Base-by-base conservation (phyloP, 768 basidiomycete genomes). In the Russula griseocarnosa region DNA sequence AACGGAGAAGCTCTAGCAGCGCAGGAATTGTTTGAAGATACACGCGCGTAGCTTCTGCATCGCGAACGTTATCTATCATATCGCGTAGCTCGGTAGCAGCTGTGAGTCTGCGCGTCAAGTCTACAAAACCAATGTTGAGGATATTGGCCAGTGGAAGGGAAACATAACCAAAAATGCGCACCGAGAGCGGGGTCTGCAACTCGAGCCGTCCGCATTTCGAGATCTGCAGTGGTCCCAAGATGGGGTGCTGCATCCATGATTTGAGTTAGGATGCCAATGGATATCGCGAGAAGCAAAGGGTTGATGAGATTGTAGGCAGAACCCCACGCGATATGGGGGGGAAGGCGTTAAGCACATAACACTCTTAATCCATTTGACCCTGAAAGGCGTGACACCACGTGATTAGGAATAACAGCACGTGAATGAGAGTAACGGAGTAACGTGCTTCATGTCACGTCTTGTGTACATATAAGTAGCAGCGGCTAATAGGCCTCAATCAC, bases 81-180 rank as follows among this genome's bases (percentile, higher is more conserved):
- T 93, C 90, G 61, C 90, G 82, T 63, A 94, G 84, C 72, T 93
- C 91, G 62, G 79, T 82, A 63, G 88, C 88, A n/a, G 85, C 82
- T 3, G 77, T 76, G 73, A 83, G 82, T 74, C 89, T 90, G 3
- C 83, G 83, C 63, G 84, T 83, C 67, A 90, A 80, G 75, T 90
- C 90, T 92, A 68, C 47, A 9, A 40, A 47, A 32, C 24, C 14
- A 30, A 55, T 34, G 55, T 47, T 54, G 34, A 40, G 16, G 14
- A 20, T 24, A 30, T 49, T 59, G 52, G 46, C 42, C 42, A 56
- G 28, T 26, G 57, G 58, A 49, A 36, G 54, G 34, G 60, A 59
- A 59, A 42, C 57, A 61, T 58, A 40, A 34, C 30, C 18, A 14
- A 30, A 26, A 30, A 26, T 10, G 70, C 79, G 54, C 62, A 86